Evolutionary conservation across 1,284 basidiomycete species (phyloP).

Genomic region (Erythrobasidium hasegawianum): DNA sequence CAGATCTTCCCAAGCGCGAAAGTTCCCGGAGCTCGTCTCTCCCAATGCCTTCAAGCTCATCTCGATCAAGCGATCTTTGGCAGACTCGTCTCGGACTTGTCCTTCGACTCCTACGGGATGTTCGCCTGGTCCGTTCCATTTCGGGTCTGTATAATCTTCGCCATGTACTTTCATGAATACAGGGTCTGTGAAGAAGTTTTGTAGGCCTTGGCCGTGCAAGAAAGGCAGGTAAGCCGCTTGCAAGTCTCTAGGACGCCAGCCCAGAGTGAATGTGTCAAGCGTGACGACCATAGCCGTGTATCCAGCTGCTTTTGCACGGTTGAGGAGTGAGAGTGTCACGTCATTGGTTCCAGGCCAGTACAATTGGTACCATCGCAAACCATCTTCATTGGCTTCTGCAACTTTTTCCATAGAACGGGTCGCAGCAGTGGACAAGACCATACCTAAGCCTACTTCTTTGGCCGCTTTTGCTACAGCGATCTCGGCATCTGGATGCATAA

Average conservation of each 20-base stretch:
- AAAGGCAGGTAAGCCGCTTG: conserved; percentile 38
- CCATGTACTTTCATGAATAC: conserved; percentile 56
- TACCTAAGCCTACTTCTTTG: conserved; percentile 17
- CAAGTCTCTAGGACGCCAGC: conserved; percentile 50
- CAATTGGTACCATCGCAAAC: conserved; percentile 71
- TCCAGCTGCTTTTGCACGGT: conserved; percentile 55
- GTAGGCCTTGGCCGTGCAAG: conserved; percentile 52
- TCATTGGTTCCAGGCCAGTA: conserved; percentile 61
- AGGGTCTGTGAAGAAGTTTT: conserved; percentile 61
- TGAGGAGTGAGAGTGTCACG: conserved; percentile 55
- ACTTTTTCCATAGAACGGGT: conserved; percentile 61
- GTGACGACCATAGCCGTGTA: conserved; percentile 56
- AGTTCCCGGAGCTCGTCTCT: conserved; percentile 25
- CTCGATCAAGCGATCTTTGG: conserved; percentile 23
- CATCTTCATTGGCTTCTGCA: conserved; percentile 58
- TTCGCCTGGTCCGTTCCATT: conserved; percentile 46
- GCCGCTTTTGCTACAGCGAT: conserved; percentile 29
- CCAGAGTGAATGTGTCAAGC: conserved; percentile 61
- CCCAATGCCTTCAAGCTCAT: conserved; percentile 17
- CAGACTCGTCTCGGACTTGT: conserved; percentile 16
- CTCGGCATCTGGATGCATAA: conserved; percentile 35
- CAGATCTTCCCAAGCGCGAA: conserved; percentile 28
- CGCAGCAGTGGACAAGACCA: conserved; percentile 30
- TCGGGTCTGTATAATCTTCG: conserved; percentile 53
- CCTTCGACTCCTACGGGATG: conserved; percentile 27